Evolutionary conservation across 495 filamentous ascomycete genomes (phyloP).

Genomic region (Filosporella fistucella): DNA sequence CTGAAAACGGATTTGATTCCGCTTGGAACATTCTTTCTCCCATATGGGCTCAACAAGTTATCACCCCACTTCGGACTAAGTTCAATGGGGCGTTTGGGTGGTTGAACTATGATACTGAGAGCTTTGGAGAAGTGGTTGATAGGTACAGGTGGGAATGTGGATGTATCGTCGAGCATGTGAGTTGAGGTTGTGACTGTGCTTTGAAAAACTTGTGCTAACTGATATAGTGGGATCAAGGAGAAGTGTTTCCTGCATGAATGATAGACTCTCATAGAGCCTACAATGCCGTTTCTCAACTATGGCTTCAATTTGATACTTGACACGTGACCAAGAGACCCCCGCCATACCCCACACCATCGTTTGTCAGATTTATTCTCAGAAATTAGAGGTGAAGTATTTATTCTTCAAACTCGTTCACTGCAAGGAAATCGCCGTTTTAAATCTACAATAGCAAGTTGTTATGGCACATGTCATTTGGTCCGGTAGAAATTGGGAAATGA

Average conservation of each 20-base stretch:
- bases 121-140: conserved; percentile 32
- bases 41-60: conserved; percentile 26
- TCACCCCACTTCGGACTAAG: conserved; percentile 26
- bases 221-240: conserved; percentile 27
- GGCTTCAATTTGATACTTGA: too few relatives aligned
- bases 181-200: conserved; percentile 8
- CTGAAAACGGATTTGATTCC: conserved; percentile 31
- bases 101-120: conserved; percentile 30
- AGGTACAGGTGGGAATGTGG: conserved; percentile 34
- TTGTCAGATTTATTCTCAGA: too few relatives aligned
- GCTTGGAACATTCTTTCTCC: conserved; percentile 31
- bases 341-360: too few relatives aligned
- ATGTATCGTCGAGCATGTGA: conserved; percentile 37
- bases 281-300: too few relatives aligned
- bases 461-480: too few relatives aligned
- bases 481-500: too few relatives aligned
- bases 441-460: too few relatives aligned
- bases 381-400: too few relatives aligned
- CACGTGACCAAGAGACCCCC: too few relatives aligned
- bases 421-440: too few relatives aligned
- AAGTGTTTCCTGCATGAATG: conserved; percentile 20
- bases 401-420: too few relatives aligned
- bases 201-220: neutral
- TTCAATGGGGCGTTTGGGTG: conserved; percentile 30
- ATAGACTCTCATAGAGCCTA: too few relatives aligned